Evolutionary conservation across 2,329 filamentous ascomycete genomes (phyloP).

Genomic region (Neopestalotiopsis sp.): DNA sequence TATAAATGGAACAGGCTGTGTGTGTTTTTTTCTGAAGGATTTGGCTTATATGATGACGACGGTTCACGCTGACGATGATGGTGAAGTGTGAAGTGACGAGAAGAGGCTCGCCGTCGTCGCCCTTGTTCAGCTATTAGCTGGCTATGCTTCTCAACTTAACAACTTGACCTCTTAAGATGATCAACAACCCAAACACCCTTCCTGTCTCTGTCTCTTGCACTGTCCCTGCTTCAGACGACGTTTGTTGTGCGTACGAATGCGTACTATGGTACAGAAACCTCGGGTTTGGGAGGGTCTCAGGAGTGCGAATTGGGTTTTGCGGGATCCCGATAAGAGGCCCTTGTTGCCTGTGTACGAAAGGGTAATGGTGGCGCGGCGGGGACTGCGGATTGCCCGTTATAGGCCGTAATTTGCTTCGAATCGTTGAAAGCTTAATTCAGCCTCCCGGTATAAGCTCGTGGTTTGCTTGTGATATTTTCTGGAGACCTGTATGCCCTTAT

Average conservation of each 20-base stretch:
- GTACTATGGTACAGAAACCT: neutral
- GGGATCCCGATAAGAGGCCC: neutral
- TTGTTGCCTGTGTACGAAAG: neutral
- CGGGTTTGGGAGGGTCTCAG: neutral
- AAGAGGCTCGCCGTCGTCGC: neutral
- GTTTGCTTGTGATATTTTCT: neutral
- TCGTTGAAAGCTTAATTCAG: conserved; percentile 8
- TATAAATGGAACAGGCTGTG: neutral
- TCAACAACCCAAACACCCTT: neutral
- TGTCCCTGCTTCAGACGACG: neutral
- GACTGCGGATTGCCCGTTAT: conserved; percentile 11
- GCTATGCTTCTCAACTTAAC: conserved; percentile 1
- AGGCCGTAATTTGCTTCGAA: neutral
- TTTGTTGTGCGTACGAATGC: neutral
- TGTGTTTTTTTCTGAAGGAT: too few relatives aligned
- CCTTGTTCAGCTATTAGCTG: neutral
- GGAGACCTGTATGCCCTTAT: neutral
- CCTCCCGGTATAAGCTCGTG: neutral
- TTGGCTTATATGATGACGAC: neutral
- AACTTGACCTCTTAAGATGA: neutral
- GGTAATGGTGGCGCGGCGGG: conserved; percentile 5
- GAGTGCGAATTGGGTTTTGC: neutral
- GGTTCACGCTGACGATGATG: neutral
- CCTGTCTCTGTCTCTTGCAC: neutral
- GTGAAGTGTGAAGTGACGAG: neutral